A percentile compares a stretch with the other conserved stretches of the same genome.
These are phyloP conservation scores for Trifolium pratense DNA, from an alignment of 306 rosid genomes.

Conservation along the genomic window DNA sequence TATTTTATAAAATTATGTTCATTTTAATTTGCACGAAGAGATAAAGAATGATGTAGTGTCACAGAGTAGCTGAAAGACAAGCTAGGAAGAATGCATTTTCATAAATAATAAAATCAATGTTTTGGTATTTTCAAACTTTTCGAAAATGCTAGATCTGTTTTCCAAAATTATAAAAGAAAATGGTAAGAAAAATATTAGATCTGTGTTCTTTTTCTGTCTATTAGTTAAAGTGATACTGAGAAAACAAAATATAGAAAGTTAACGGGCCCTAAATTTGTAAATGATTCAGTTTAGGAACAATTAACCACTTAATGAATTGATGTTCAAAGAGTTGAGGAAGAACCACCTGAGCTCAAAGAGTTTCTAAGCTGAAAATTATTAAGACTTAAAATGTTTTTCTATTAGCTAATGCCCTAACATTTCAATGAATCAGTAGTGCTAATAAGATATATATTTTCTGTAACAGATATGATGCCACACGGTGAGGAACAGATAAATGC, in stretches of 20 bases:
- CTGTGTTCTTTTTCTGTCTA: neutral
- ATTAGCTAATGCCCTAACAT: slow-evolving; percentile 23
- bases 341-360: slow-evolving; percentile 5
- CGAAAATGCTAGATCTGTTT: neutral
- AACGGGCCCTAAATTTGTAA: neutral
- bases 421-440: slow-evolving; percentile 37
- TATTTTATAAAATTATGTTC: neutral
- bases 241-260: neutral
- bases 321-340: neutral
- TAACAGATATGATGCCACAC: slow-evolving; percentile 58
- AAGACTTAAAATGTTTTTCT: neutral
- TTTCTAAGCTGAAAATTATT: slow-evolving; percentile 20
- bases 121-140: neutral
- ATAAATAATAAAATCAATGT: neutral
- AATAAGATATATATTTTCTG: slow-evolving; percentile 36
- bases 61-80: neutral
- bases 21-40: neutral
- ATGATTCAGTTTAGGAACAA: neutral
- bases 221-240: neutral
- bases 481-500: slow-evolving; percentile 56
- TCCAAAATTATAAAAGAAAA: neutral
- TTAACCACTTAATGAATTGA: neutral
- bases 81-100: neutral
- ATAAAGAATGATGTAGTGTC: neutral
- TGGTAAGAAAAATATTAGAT: neutral